Evolutionary conservation across 2,329 filamentous ascomycete genomes (phyloP), one percentile per base, ranked within the genome.

Genomic region (Monosporascus ibericus): DNA sequence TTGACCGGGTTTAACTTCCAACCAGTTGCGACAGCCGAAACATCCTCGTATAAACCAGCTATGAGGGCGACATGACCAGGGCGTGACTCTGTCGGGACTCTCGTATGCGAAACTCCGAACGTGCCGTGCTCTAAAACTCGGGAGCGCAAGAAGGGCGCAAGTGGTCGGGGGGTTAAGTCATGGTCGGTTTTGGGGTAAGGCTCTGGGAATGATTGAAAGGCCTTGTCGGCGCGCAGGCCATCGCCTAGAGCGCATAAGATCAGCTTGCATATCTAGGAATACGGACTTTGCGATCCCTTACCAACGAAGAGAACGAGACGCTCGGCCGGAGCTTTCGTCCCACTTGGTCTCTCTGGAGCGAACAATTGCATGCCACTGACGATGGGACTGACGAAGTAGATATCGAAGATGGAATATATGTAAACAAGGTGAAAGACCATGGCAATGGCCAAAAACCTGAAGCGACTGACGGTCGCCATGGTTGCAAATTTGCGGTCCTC

Each of bases 1-100:
- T 97, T 88, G 65, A 99, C 94, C 0, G 94, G 94, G 67, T 99
- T 99, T 61, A 96, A 75, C 73, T 99, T 97, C 94, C 94, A 99
- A 17, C 94, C 94, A 1, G 95, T 99, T 30, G 88, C 95, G 20
- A 99, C 94, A 2, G 94, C 88, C 36, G 94, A 97, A 1, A 99
- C 94, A 75, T 99, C 94, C 71, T 99, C 94, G 68, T 99, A 99
- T 38, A 99, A 74, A 5, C 94, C 94, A 6, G 94, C 94, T 63
- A 99, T 99, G 51, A 99, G 80, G 37, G 94, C 95, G 53, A 99
- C 94, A 75, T 99, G 94, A 17, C 94, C 94, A 0, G 94, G 94
- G 20, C 94, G 84, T 18, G 94, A 99, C 72, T 99, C 94, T 22
- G 94, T 99, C 7, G 94, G 94, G 1, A 99, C 92, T 48, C 94